phyloP scores from a whole-genome alignment of 176 grass and related monocot genomes.

The Alopecurus myosuroides region DNA sequence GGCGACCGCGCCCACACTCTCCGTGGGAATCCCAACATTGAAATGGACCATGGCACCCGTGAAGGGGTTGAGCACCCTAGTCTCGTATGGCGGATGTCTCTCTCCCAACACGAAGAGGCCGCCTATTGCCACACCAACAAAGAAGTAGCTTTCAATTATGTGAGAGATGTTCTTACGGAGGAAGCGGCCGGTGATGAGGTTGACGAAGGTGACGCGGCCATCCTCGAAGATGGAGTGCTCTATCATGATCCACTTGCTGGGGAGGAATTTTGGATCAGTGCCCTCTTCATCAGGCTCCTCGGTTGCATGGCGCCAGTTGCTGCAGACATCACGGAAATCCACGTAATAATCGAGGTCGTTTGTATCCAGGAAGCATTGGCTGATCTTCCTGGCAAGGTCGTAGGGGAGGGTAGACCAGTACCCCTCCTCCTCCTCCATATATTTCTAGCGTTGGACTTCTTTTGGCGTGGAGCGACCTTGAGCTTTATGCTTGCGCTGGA shows the following conservation, averaged over 20 bases:
- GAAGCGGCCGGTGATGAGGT: not conserved
- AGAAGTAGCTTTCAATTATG: not conserved
- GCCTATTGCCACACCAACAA: not conserved
- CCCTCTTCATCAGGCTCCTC: not conserved
- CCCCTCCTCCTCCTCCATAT: too few relatives aligned
- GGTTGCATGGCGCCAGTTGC: too few relatives aligned
- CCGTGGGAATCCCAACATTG: not conserved
- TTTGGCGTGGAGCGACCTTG: too few relatives aligned
- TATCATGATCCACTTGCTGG: not conserved
- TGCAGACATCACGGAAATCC: not conserved
- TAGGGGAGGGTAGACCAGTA: too few relatives aligned
- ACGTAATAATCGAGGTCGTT: not conserved
- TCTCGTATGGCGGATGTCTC: not conserved
- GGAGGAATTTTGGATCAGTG: not conserved
- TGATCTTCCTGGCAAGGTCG: too few relatives aligned
- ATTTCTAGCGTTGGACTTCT: too few relatives aligned
- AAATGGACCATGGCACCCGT: not conserved
- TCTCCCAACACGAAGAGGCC: not conserved
- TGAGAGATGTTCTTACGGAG: not conserved
- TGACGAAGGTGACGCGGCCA: not conserved
- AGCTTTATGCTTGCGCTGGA: too few relatives aligned
- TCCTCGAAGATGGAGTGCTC: not conserved
- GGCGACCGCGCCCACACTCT: not conserved
- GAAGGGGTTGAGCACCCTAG: conserved; percentile 13
- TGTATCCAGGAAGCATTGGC: too few relatives aligned